Conservation (phyloP, 1,284 basidiomycete species). For the Cryptococcus neoformans region DNA sequence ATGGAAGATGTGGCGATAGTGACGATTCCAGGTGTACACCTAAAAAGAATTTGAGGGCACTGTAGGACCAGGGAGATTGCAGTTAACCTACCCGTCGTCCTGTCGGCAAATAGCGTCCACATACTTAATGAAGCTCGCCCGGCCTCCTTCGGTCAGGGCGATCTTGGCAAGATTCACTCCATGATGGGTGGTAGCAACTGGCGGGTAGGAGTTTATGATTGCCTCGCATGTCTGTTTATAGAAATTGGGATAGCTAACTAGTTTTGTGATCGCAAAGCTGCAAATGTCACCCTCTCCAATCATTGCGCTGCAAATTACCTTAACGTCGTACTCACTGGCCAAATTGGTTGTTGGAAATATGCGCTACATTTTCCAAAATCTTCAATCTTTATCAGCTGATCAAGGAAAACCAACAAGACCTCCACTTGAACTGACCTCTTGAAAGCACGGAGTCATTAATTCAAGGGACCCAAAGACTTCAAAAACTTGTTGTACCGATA, state of each 20-base stretch:
- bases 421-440: conserved; percentile 25
- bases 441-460: conserved; percentile 37
- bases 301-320: background rate
- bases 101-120: conserved; percentile 35
- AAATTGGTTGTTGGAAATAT: conserved; percentile 42
- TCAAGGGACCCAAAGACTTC: conserved; percentile 41
- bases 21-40: conserved; percentile 40
- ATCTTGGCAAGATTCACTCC: conserved; percentile 44
- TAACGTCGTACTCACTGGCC: conserved; percentile 34
- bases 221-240: conserved; percentile 31
- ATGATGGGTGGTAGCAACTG: conserved; percentile 43
- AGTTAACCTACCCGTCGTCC: conserved; percentile 33
- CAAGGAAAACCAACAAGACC: background rate
- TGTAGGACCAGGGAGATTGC: background rate
- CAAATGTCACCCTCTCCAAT: background rate
- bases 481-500: conserved; percentile 45
- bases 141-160: conserved; percentile 27
- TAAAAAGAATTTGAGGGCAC: conserved; percentile 1
- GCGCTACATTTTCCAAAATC: conserved; percentile 35
- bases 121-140: conserved; percentile 32
- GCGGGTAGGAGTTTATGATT: conserved; percentile 39
- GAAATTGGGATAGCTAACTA: conserved; percentile 26
- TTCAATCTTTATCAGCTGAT: conserved; percentile 3
- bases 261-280: conserved; percentile 43
- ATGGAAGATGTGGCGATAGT: conserved; percentile 42